Conservation (phyloP, 305 asterid species). For the Fraxinus floribunda region DNA sequence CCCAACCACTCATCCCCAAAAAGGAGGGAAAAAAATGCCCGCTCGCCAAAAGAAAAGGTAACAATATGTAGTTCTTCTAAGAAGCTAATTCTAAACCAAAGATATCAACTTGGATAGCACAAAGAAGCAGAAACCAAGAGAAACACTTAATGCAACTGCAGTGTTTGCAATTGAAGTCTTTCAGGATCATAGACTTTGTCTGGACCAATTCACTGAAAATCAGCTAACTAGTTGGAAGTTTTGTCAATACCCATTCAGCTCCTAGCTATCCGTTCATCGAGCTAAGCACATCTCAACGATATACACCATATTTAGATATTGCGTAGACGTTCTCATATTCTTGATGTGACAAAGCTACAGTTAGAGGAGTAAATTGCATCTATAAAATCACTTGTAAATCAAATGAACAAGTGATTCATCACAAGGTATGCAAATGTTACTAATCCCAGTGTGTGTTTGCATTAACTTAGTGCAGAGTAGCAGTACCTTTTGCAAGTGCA, state of each 20-base stretch:
- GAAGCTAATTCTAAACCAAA: background rate
- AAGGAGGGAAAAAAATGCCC: background rate
- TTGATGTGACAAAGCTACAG: background rate
- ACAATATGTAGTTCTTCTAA: background rate
- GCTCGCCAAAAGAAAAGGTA: background rate
- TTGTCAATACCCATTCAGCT: conserved; percentile 12
- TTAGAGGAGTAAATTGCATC: background rate
- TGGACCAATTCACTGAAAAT: conserved; percentile 1
- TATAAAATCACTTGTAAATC: conserved; percentile 1
- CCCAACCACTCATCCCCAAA: background rate
- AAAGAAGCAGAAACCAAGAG: conserved; percentile 1
- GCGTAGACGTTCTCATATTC: background rate
- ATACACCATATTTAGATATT: background rate
- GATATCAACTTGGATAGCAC: background rate
- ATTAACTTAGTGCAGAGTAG: background rate
- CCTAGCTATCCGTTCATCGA: background rate
- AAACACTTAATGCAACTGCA: conserved; percentile 9
- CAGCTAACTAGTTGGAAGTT: background rate
- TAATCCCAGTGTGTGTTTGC: background rate
- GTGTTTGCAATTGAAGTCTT: conserved; percentile 13
- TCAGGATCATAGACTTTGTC: conserved; percentile 2
- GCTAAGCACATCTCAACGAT: background rate
- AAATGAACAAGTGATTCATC: background rate
- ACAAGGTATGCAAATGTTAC: background rate
- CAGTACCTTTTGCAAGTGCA: background rate